Evolutionary conservation across 768 basidiomycete species (phyloP).

Genomic region (Pleurotus sapidus): DNA sequence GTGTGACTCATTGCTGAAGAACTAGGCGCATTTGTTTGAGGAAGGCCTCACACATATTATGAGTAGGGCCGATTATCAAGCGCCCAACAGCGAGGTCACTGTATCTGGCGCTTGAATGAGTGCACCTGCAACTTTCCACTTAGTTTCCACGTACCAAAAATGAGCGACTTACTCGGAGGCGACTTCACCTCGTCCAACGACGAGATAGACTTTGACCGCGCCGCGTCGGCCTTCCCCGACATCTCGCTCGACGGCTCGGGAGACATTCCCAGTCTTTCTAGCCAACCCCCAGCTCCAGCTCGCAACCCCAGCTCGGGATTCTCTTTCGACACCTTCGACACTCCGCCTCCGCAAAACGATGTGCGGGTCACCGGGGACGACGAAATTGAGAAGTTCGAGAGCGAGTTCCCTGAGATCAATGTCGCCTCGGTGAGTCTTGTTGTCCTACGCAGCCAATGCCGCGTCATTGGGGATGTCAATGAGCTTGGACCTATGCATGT

Average conservation of each 20-base stretch:
- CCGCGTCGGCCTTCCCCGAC: conserved; percentile 83
- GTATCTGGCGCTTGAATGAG: no score
- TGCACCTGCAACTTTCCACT: no score
- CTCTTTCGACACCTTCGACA: conserved; percentile 66
- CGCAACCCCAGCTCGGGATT: conserved; percentile 42
- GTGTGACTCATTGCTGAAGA: no score
- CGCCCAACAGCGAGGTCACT: no score
- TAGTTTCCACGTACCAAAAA: conserved; percentile 25
- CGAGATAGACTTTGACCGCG: conserved; percentile 78
- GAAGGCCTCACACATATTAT: no score
- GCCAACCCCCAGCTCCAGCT: conserved; percentile 28
- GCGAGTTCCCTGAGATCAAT: conserved; percentile 80
- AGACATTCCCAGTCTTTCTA: conserved; percentile 45
- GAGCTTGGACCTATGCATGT: not conserved
- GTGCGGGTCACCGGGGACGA: conserved; percentile 86
- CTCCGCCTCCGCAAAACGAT: conserved; percentile 40
- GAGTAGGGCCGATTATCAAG: no score
- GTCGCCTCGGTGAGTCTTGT: conserved; percentile 32
- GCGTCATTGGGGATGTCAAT: not conserved
- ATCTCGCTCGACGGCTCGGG: conserved; percentile 70
- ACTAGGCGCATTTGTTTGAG: no score
- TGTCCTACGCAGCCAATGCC: not conserved
- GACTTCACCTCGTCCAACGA: conserved; percentile 29
- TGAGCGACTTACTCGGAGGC: conserved; percentile 36
- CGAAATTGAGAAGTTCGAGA: conserved; percentile 83